These are phyloP conservation scores for Casuarina equisetifolia DNA, from an alignment of 306 rosid species.

Conservation along the genomic window DNA sequence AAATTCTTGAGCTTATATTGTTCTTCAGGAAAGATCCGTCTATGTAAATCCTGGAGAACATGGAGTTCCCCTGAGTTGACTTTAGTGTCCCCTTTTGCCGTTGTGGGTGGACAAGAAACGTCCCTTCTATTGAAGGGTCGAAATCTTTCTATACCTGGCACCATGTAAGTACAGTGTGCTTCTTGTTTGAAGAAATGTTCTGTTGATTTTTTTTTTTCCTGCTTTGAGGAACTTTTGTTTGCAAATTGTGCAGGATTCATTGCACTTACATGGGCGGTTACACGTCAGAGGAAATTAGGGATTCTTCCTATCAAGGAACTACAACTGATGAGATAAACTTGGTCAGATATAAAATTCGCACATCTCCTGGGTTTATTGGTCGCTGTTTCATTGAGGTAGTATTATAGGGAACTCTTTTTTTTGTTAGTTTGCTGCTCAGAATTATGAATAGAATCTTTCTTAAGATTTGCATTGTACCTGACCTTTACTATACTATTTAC, in stretches of 20 bases:
- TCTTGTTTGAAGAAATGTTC: slow-evolving; percentile 15
- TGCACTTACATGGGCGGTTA: slow-evolving; percentile 69
- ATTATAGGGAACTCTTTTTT: background rate
- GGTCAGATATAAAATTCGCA: slow-evolving; percentile 52
- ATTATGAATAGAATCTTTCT: slow-evolving; percentile 5
- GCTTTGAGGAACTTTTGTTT: slow-evolving; percentile 21
- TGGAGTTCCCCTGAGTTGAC: slow-evolving; percentile 81
- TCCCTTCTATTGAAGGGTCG: slow-evolving; percentile 70
- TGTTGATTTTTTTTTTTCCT: slow-evolving; percentile 17
- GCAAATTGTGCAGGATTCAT: slow-evolving; percentile 63
- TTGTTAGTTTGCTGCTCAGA: background rate
- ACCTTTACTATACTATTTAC: slow-evolving; percentile 30
- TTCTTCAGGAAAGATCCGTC: slow-evolving; percentile 65
- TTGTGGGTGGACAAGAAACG: slow-evolving; percentile 76
- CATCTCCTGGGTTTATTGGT: slow-evolving; percentile 61
- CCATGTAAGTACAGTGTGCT: slow-evolving; percentile 51
- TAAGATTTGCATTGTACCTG: slow-evolving; percentile 1
- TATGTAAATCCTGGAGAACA: slow-evolving; percentile 68
- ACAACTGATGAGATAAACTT: slow-evolving; percentile 60
- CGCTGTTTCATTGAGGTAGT: slow-evolving; percentile 91
- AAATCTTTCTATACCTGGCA: slow-evolving; percentile 71
- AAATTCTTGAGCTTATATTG: slow-evolving; percentile 21
- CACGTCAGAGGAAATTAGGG: slow-evolving; percentile 55
- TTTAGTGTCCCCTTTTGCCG: slow-evolving; percentile 79
- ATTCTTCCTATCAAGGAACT: slow-evolving; percentile 43